Base-by-base conservation (phyloP, 768 basidiomycete species). In the Auriscalpium microsporum region DNA sequence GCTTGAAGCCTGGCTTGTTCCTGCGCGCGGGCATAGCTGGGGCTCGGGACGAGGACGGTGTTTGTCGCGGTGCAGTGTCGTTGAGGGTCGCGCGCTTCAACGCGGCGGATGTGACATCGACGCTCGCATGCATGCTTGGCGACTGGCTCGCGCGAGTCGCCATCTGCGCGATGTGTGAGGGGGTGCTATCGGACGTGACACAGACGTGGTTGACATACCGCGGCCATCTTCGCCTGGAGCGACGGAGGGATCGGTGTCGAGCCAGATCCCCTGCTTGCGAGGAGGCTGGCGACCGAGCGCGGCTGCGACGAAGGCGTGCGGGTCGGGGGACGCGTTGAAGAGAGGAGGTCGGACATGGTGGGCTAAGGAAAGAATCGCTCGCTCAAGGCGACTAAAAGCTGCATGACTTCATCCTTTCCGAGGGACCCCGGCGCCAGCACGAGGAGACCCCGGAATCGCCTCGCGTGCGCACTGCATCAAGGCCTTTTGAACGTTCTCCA, bases 161-260 rank as follows among this genome's bases (percentile, higher is more conserved):
- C 73, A 81, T 76, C 80, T 78, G 68, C 49, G 53, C 59, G 60
- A 52, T 36, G 46, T 8, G 48, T 61, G 59, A 60, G 62, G 66
- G 63, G 65, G 51, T 54, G 42, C 54, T 49, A 48, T 3, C 36
- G 50, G 61, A 54, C 47, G 45, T 46, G 28, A 1, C 11, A 19
- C 36, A 13, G 38, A 47, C 44, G 19, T 45, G 45, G 48, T 44
- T 47, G 2, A 75, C 82, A 63, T 67, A 94, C 92, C 33, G 87
- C 90, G 44, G 88, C 90, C 87, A 97, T 89, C 75, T 93, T 96
- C 58, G 90, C 91, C 67, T 94, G 93, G 46, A 98, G 78, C 47
- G 82, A 78, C 0, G 94, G 90, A 0, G 94, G 94, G 58, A 98
- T 89, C 48, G 87, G 86, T 0, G 86, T 86, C 17, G 79, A 69